Evolutionary conservation across 257 asterid genomes (phyloP).

Genomic region (Solanum dulcamara): DNA sequence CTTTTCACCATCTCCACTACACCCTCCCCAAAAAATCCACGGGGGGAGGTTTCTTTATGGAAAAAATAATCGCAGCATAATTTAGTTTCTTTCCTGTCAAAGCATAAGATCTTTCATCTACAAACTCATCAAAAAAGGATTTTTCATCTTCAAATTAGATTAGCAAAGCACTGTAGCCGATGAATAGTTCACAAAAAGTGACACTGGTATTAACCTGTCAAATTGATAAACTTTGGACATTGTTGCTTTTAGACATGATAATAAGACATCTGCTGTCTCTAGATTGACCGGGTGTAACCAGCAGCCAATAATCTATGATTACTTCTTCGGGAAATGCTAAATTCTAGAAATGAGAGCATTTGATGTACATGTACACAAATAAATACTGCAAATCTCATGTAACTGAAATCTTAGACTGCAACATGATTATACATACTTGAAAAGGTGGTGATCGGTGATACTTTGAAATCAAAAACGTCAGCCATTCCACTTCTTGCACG

Average conservation of each 20-base stretch:
- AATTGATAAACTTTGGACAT: not conserved
- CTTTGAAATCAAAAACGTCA: constrained; percentile 6
- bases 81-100: not conserved
- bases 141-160: not conserved
- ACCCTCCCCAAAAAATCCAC: not conserved
- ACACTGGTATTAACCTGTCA: not conserved
- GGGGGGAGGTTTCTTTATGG: not conserved
- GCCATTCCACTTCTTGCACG: constrained; percentile 25
- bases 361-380: not conserved
- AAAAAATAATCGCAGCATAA: not conserved
- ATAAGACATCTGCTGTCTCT: not conserved
- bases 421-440: constrained; percentile 21
- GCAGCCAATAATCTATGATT: not conserved
- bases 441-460: constrained; percentile 11
- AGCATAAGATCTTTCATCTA: not conserved
- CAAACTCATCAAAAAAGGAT: not conserved
- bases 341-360: not conserved
- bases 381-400: not conserved
- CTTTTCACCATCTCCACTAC: not conserved
- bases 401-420: not conserved
- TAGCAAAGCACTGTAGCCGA: not conserved
- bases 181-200: not conserved
- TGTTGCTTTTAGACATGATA: not conserved
- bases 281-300: not conserved
- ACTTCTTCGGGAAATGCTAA: not conserved